Evolutionary conservation across 768 basidiomycete species (phyloP).

Genomic region (Amanita phalloides): DNA sequence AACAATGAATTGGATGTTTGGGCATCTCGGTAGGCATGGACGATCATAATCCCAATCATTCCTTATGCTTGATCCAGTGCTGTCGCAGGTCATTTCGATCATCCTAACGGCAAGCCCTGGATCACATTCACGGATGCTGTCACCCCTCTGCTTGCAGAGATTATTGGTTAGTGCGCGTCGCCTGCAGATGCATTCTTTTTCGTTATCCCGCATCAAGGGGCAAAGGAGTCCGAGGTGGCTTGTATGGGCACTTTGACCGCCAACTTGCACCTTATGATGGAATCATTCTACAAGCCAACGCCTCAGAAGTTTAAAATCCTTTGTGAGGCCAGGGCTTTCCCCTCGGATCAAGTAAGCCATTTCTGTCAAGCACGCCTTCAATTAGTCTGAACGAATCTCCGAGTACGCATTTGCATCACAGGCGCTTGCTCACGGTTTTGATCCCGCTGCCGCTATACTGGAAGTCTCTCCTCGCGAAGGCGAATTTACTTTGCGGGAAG

Average conservation of each 20-base stretch:
- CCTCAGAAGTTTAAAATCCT: slow-evolving; percentile 82
- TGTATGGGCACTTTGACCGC: slow-evolving; percentile 93
- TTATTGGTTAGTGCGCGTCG: slow-evolving; percentile 55
- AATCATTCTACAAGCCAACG: slow-evolving; percentile 89
- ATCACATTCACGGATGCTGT: slow-evolving; percentile 63
- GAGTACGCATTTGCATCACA: slow-evolving; percentile 98
- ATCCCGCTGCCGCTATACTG: slow-evolving; percentile 63
- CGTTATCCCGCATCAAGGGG: slow-evolving; percentile 38
- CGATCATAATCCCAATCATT: slow-evolving; percentile 8
- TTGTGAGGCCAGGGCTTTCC: slow-evolving; percentile 90
- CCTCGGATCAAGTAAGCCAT: slow-evolving; percentile 80
- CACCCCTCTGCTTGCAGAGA: slow-evolving; percentile 61
- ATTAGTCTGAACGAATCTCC: slow-evolving; percentile 3
- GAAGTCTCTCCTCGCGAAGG: slow-evolving; percentile 72
- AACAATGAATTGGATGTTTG: slow-evolving; percentile 80
- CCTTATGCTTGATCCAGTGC: slow-evolving; percentile 37
- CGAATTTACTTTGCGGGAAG: slow-evolving; percentile 77
- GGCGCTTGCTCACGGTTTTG: slow-evolving; percentile 65
- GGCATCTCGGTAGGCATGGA: slow-evolving; percentile 48
- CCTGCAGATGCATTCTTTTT: not conserved
- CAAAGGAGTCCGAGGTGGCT: slow-evolving; percentile 81
- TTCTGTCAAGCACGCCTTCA: not conserved
- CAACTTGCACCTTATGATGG: slow-evolving; percentile 94
- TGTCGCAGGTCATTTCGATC: slow-evolving; percentile 82
- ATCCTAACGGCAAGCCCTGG: slow-evolving; percentile 83